Conservation (phyloP, 1,139 yeast genomes). For the Hyphopichia burtonii region DNA sequence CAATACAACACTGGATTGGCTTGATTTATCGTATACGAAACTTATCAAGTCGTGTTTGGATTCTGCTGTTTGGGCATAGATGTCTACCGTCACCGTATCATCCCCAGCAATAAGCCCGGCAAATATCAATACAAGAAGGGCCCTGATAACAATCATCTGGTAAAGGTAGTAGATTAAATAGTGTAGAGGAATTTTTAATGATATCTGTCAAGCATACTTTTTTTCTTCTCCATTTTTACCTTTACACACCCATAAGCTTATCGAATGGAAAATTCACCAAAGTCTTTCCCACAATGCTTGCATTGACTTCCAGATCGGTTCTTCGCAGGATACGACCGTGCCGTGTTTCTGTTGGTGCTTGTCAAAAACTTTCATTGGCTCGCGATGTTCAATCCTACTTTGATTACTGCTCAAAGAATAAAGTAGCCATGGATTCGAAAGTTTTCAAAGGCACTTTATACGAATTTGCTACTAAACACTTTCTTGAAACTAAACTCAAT, state of each 20-base stretch:
- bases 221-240: no score
- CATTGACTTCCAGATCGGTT: no score
- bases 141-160: no score
- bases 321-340: no score
- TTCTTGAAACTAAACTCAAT: constrained; percentile 39
- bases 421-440: constrained; percentile 32
- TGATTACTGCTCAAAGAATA: constrained; percentile 23
- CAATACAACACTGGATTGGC: background rate
- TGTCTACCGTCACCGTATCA: background rate
- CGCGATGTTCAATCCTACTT: constrained; percentile 26
- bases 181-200: no score
- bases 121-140: no score
- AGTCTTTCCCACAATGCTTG: no score
- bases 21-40: background rate
- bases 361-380: background rate
- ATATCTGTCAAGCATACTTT: no score
- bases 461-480: constrained; percentile 55
- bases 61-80: background rate
- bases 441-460: constrained; percentile 70
- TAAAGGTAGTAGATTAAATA: no score
- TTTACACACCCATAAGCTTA: no score
- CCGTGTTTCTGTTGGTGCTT: no score
- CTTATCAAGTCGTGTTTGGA: background rate
- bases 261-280: no score
- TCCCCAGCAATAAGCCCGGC: background rate